phyloP scores from a whole-genome alignment of 2,329 filamentous ascomycete species.

The Nigrospora oryzae region DNA sequence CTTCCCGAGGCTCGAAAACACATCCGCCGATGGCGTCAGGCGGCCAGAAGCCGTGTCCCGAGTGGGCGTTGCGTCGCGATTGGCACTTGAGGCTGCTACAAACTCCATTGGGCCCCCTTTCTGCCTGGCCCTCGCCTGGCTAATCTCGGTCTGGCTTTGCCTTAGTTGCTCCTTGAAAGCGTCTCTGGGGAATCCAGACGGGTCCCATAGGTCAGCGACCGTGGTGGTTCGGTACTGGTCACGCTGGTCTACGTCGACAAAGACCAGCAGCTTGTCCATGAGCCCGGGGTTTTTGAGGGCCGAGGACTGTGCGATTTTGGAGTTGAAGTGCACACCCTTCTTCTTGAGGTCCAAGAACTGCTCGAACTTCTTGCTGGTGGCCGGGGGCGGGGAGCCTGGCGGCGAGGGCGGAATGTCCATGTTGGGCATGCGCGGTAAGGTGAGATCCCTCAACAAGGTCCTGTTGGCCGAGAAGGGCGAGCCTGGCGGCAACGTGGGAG shows the following conservation, averaged over 20 bases:
- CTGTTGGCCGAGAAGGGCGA: constrained; percentile 62
- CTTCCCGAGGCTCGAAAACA: constrained; percentile 12
- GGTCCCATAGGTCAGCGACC: constrained; percentile 47
- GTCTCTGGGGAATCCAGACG: constrained; percentile 43
- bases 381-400: constrained; percentile 46
- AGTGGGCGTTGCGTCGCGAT: constrained; percentile 9
- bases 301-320: constrained; percentile 57
- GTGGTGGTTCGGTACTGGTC: constrained; percentile 61
- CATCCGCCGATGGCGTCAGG: constrained; percentile 1
- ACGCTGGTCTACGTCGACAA: constrained; percentile 43
- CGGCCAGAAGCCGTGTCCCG: background rate
- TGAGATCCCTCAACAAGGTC: constrained; percentile 60
- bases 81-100: constrained; percentile 22
- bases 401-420: constrained; percentile 69
- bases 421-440: constrained; percentile 63
- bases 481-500: constrained; percentile 21
- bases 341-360: constrained; percentile 72
- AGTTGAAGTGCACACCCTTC: constrained; percentile 70
- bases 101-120: constrained; percentile 41
- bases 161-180: constrained; percentile 43
- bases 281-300: constrained; percentile 66
- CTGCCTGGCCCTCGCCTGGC: constrained; percentile 34
- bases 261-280: constrained; percentile 63
- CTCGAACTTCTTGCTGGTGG: constrained; percentile 58
- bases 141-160: constrained; percentile 35